phyloP scores from a whole-genome alignment of 139 green algal genomes.

The Edaphochlamys debaryana region DNA sequence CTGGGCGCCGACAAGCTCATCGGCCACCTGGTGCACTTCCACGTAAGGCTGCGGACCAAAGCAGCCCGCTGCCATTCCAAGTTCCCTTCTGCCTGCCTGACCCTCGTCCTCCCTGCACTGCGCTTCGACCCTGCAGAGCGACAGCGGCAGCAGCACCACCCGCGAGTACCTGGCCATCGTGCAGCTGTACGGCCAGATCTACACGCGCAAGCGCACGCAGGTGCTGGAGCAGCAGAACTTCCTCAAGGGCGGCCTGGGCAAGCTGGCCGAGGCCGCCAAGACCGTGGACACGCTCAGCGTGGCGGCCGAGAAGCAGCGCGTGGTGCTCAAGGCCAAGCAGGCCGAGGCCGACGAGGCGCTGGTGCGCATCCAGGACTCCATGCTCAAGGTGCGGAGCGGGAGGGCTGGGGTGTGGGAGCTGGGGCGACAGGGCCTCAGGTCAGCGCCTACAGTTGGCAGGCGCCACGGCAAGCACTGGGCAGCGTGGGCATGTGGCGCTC shows the following conservation, averaged over 20 bases:
- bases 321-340: conserved; percentile 75
- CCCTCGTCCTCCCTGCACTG: no score
- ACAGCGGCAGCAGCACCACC: conserved; percentile 53
- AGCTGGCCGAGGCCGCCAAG: conserved; percentile 77
- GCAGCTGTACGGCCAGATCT: conserved; percentile 64
- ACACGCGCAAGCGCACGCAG: conserved; percentile 63
- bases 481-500: no score
- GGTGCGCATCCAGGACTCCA: conserved; percentile 66
- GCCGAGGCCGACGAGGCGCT: conserved; percentile 75
- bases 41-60: conserved; percentile 8
- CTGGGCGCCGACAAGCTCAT: conserved; percentile 39
- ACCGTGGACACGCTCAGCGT: conserved; percentile 75
- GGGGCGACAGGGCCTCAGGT: no score
- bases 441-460: no score
- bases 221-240: conserved; percentile 62
- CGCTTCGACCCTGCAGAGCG: not conserved
- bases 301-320: conserved; percentile 69
- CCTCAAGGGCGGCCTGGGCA: conserved; percentile 73
- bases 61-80: no score
- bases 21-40: conserved; percentile 52
- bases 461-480: no score
- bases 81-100: no score
- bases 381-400: conserved; percentile 46
- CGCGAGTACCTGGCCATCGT: conserved; percentile 72
- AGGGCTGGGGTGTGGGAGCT: not conserved